Percentiles rank a stretch among this genome's conserved stretches.
Conservation (phyloP, 2,329 filamentous ascomycete species). For the Ophiosphaerella narmari region DNA sequence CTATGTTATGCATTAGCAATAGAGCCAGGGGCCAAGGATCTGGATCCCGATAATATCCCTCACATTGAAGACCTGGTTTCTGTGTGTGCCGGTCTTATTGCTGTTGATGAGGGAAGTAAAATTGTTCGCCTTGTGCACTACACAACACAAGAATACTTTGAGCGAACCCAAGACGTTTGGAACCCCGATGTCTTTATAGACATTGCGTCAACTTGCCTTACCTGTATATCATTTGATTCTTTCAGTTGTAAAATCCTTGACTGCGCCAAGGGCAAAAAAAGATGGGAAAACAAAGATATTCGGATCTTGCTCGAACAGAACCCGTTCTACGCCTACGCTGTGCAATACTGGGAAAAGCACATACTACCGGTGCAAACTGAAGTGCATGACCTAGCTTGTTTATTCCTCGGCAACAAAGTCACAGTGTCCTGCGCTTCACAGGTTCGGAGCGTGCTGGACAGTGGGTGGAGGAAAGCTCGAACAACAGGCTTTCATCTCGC, state of each 20-base stretch:
- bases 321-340: slow-evolving; percentile 33
- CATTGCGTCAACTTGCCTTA: slow-evolving; percentile 33
- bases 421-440: too few relatives aligned
- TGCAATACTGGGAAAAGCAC: background rate
- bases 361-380: too few relatives aligned
- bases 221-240: slow-evolving; percentile 32
- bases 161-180: slow-evolving; percentile 20
- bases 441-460: too few relatives aligned
- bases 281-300: slow-evolving; percentile 10
- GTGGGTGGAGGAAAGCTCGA: too few relatives aligned
- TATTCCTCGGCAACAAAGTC: too few relatives aligned
- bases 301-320: slow-evolving; percentile 15
- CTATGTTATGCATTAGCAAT: slow-evolving; percentile 17
- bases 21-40: slow-evolving; percentile 5
- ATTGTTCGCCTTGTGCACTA: slow-evolving; percentile 28
- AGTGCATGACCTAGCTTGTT: background rate
- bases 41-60: slow-evolving; percentile 11
- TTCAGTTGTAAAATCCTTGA: slow-evolving; percentile 19
- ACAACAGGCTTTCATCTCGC: too few relatives aligned
- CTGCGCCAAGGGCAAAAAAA: too few relatives aligned
- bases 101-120: slow-evolving; percentile 27
- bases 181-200: slow-evolving; percentile 26
- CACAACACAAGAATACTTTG: slow-evolving; percentile 26
- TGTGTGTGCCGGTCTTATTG: slow-evolving; percentile 22
- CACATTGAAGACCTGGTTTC: slow-evolving; percentile 16